Base-by-base conservation (phyloP, 2,329 filamentous ascomycete species). In the Aureobasidium sp. region DNA sequence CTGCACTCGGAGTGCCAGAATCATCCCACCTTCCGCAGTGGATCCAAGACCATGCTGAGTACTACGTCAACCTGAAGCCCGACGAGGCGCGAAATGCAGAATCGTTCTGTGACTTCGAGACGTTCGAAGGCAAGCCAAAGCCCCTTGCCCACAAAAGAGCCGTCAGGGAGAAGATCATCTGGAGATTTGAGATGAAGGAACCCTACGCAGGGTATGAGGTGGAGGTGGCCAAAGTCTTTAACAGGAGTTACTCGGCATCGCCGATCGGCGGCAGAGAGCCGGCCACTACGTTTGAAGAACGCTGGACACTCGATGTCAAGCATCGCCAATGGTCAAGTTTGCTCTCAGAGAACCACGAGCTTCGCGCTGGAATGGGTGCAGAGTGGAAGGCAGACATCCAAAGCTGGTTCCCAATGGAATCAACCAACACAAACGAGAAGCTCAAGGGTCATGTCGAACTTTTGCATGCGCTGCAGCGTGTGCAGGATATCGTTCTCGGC, bases 251-350 rank as follows among this genome's bases (percentile, higher is more conserved):
- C 31, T 31, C 41, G 31, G 12, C 20, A 8, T 8, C 31, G 9
- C 15, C 15, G 29, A 15, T 56, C 17, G 29, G 22, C 9, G 60
- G 60, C 27, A 55, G 22, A 22, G 53, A 55, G 17, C 17, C 62
- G 11, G 47, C 62, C 20, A 65, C 57, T 2, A 42, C 66, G 8
- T 67, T 64, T 48, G 69, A 73, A 60, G 64, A 67, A 9, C 67
- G 70, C 11, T 73, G 70, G 71, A 66, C 64, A 12, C 49, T 74
- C 14, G 66, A 64, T 17, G 66, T 74, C 5, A 70, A 64, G 49
- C 66, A 70, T 37, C 64, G 63, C 9, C 64, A 66, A 12, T 74
- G 72, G 72, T 67, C 68, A n/a, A 66, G 48, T 5, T 63, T 61
- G 29, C 65, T 74, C 14, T 63, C 64, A 1, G 41, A 66, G 53